Evolutionary conservation across 2,329 filamentous ascomycete species (phyloP), one percentile per base, ranked within the genome.

Genomic region (Hypomyces perniciosus): DNA sequence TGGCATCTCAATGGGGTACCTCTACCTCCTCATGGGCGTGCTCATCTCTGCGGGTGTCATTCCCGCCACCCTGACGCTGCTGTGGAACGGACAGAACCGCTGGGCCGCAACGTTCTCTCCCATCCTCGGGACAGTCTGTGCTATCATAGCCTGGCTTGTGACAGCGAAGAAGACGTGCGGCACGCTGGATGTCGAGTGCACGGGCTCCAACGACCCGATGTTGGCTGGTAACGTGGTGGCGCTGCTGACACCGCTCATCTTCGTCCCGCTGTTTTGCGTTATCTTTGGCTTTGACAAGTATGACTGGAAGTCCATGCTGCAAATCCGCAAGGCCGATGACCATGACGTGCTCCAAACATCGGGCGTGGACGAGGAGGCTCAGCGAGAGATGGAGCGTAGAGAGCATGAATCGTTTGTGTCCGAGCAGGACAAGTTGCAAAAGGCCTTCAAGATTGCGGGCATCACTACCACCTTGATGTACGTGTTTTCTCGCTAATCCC

Each of bases 21-120:
- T 95, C 3, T 95, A 95, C 63, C 73, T 95, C 1, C 80, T 95
- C 63, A 96, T 96, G 90, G 91, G 90, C 6, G 87, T 90, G 46
- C 88, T 96, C 61, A 93, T 96, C 63, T 90, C 85, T 0, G 82
- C 87, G 0, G 90, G 89, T 3, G 90, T 95, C 4, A 77, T 96
- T 9, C 90, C 91, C 0, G 88, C 89, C 0, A 85, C 88, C 0
- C 72, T 95, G 55, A 88, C 89, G 0, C 77, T 96, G 0, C 75
- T 90, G 53, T 96, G 90, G 89, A 80, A 79, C 45, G 81, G 85
- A 2, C 90, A 95, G 66, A 89, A 88, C 60, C 81, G 80, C 71
- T 80, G 80, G 61, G 86, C 87, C 1, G 87, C 86, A 0, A 82
- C 81, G 2, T 69, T 84, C 8, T 80, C 83, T 0, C 87, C 87